These are phyloP conservation scores for Centrapalus pauciflorus DNA, from an alignment of 129 eudicot genomes.

Conservation along the genomic window DNA sequence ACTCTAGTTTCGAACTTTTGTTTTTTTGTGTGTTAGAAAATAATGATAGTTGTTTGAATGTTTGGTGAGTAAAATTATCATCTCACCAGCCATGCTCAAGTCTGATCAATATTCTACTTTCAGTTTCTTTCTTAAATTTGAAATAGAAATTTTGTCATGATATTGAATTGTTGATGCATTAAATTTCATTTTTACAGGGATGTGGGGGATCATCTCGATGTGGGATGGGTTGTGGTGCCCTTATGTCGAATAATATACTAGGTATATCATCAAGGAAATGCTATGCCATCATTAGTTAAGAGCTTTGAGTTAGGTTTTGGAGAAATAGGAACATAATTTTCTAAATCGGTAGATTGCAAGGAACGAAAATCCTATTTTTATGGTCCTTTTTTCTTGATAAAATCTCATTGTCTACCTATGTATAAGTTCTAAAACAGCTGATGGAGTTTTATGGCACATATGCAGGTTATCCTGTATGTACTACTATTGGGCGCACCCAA, in stretches of 20 bases:
- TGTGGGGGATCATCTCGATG: conserved; percentile 83
- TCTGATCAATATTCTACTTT: background rate
- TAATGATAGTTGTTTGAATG: too few species aligned
- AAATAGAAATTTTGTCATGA: conserved; percentile 5
- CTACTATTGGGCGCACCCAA: conserved; percentile 58
- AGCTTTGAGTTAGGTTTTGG: conserved; percentile 1
- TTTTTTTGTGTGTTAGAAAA: background rate
- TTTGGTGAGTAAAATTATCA: background rate
- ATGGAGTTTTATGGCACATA: background rate
- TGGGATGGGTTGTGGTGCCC: conserved; percentile 96
- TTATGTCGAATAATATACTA: conserved; percentile 45
- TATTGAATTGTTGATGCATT: too few species aligned
- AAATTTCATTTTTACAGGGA: conserved; percentile 39
- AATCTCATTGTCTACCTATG: background rate
- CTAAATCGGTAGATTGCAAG: background rate
- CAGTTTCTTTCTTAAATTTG: background rate
- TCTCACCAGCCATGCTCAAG: background rate
- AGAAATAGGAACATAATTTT: background rate
- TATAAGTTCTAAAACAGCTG: background rate
- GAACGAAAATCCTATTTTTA: background rate
- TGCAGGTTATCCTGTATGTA: conserved; percentile 87
- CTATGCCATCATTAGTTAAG: conserved; percentile 4
- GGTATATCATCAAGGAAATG: conserved; percentile 37
- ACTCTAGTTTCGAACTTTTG: background rate
- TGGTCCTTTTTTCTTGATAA: background rate